Evolutionary conservation across 345 rosid genomes (phyloP).

Genomic region (Carallia brachiata): DNA sequence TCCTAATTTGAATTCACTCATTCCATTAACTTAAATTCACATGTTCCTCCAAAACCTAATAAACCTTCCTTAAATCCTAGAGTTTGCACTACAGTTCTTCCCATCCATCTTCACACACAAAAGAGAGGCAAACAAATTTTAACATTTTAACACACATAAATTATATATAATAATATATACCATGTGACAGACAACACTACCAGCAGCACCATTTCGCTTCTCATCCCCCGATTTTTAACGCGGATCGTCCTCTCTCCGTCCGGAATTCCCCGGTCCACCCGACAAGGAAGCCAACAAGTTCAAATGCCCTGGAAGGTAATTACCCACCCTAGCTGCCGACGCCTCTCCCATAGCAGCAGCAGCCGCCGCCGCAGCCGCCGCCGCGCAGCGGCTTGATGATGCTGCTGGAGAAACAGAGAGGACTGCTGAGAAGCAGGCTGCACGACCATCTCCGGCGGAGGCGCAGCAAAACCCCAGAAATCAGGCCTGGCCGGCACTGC

Average conservation of each 20-base stretch:
- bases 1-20: slow-evolving; percentile 20
- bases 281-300: slow-evolving; percentile 36
- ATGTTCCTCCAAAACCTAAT: slow-evolving; percentile 27
- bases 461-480: slow-evolving; percentile 76
- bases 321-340: slow-evolving; percentile 38
- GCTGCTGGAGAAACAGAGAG: slow-evolving; percentile 58
- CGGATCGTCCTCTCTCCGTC: slow-evolving; percentile 33
- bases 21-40: slow-evolving; percentile 16
- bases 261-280: slow-evolving; percentile 29
- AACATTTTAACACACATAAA: slow-evolving; percentile 4
- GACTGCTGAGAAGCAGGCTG: slow-evolving; percentile 54
- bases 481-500: slow-evolving; percentile 77
- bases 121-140: slow-evolving; percentile 23
- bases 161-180: slow-evolving; percentile 23
- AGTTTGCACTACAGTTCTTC: slow-evolving; percentile 29
- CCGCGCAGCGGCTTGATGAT: slow-evolving; percentile 32
- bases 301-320: slow-evolving; percentile 34
- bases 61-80: slow-evolving; percentile 28
- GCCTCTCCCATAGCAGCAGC: slow-evolving; percentile 75
- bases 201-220: slow-evolving; percentile 18
- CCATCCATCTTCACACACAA: slow-evolving; percentile 39
- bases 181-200: slow-evolving; percentile 17
- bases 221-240: slow-evolving; percentile 10
- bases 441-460: slow-evolving; percentile 62
- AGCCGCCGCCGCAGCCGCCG: slow-evolving; percentile 18